Conservation (phyloP, 768 basidiomycete genomes). For the Pholiota microspora region DNA sequence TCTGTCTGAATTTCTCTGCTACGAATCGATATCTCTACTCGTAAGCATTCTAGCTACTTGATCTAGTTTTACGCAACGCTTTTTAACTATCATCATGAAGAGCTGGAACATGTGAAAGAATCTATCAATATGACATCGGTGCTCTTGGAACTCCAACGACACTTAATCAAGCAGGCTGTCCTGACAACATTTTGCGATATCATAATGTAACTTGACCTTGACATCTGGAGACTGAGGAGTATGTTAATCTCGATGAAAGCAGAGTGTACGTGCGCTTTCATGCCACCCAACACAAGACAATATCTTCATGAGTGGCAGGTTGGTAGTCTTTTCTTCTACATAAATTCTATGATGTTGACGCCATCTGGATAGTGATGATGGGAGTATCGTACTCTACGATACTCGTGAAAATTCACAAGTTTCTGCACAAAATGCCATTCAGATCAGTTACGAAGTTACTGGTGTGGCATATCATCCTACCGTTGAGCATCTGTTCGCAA, state of each 20-base stretch:
- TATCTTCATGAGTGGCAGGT: constrained; percentile 71
- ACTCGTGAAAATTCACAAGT: constrained; percentile 33
- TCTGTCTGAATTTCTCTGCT: constrained; percentile 70
- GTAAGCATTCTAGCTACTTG: constrained; percentile 42
- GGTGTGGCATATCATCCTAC: constrained; percentile 66
- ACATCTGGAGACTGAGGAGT: not conserved
- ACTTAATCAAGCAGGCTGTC: constrained; percentile 20
- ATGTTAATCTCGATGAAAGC: constrained; percentile 41
- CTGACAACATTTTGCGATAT: constrained; percentile 17
- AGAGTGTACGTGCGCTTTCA: constrained; percentile 60
- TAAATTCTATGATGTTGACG: not conserved
- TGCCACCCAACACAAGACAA: constrained; percentile 70
- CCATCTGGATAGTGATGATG: constrained; percentile 57
- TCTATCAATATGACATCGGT: constrained; percentile 55
- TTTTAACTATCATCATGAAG: constrained; percentile 28
- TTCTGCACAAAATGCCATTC: constrained; percentile 49
- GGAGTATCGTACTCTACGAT: constrained; percentile 63
- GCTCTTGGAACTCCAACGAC: constrained; percentile 26
- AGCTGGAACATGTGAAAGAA: constrained; percentile 50
- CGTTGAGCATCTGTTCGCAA: constrained; percentile 68
- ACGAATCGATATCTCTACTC: constrained; percentile 61
- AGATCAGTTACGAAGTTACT: constrained; percentile 55
- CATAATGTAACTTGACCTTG: constrained; percentile 18
- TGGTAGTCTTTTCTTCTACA: constrained; percentile 16
- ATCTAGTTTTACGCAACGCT: constrained; percentile 11